phyloP scores from a whole-genome alignment of 1,139 yeast genomes.

The Hyphopichia fennica region DNA sequence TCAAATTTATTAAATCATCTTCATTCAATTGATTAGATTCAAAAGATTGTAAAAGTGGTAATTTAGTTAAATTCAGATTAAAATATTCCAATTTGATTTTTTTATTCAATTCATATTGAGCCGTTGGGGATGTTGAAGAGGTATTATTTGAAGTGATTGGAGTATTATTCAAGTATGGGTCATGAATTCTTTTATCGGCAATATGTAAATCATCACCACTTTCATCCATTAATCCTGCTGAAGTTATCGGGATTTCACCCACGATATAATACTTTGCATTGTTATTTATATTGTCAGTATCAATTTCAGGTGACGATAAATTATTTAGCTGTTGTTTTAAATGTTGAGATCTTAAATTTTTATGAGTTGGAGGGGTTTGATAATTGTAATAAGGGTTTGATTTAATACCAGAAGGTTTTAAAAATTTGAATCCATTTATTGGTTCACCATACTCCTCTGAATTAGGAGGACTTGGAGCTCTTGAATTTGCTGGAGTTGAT shows the following conservation, averaged over 20 bases:
- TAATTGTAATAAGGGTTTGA: slow-evolving; percentile 12
- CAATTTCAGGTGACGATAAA: background rate
- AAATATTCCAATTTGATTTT: slow-evolving; percentile 14
- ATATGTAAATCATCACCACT: slow-evolving; percentile 31
- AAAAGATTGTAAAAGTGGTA: slow-evolving; percentile 22
- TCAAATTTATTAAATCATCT: slow-evolving; percentile 17
- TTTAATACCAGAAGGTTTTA: slow-evolving; percentile 17
- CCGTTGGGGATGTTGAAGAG: background rate
- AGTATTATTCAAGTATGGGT: slow-evolving; percentile 44
- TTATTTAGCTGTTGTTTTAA: slow-evolving; percentile 16
- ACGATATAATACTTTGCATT: slow-evolving; percentile 25
- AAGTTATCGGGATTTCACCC: slow-evolving; percentile 36
- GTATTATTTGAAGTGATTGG: background rate
- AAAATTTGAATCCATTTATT: slow-evolving; percentile 36
- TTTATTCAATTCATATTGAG: background rate
- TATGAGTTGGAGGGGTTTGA: slow-evolving; percentile 19
- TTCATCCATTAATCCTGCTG: slow-evolving; percentile 42
- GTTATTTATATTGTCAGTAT: too few species aligned
- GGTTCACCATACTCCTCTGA: slow-evolving; percentile 24
- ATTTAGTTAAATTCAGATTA: slow-evolving; percentile 4
- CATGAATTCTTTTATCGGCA: slow-evolving; percentile 43
- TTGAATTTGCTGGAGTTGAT: slow-evolving; percentile 35
- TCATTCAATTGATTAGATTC: slow-evolving; percentile 6
- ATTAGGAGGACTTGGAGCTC: slow-evolving; percentile 28
- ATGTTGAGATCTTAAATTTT: slow-evolving; percentile 8